Evolutionary conservation across 2,329 filamentous ascomycete species (phyloP).

Genomic region (Chaetomium strumarium): DNA sequence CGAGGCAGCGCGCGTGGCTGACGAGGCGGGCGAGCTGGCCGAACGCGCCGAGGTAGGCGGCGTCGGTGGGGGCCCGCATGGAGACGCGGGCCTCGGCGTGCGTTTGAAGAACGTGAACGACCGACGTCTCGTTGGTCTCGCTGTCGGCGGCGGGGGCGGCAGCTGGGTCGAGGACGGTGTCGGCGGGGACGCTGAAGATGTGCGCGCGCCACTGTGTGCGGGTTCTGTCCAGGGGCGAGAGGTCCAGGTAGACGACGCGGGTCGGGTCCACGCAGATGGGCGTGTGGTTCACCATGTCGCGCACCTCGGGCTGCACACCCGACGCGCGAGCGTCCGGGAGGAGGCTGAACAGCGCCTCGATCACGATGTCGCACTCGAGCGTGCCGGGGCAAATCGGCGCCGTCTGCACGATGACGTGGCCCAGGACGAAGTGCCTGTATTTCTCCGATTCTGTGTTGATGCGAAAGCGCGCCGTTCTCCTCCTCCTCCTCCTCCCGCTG

Average conservation of each 20-base stretch:
- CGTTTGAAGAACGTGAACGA: conserved; percentile 19
- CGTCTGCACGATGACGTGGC: conserved; percentile 36
- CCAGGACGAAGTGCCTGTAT: conserved; percentile 32
- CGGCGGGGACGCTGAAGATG: no score
- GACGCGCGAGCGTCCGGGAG: conserved; percentile 21
- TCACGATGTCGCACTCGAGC: conserved; percentile 31
- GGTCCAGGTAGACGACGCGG: conserved; percentile 27
- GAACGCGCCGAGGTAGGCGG: conserved; percentile 22
- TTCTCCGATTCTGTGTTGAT: conserved; percentile 34
- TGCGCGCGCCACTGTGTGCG: no score
- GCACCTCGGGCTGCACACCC: conserved; percentile 29
- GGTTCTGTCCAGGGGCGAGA: no score
- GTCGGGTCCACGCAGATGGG: conserved; percentile 31
- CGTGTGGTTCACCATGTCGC: conserved; percentile 28
- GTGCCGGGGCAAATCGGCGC: conserved; percentile 36
- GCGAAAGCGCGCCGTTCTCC: conserved; percentile 31
- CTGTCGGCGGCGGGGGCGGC: no score
- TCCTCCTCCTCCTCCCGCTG: neutral
- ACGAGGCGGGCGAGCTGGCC: conserved; percentile 31
- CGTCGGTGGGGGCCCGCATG: neutral
- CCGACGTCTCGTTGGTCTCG: neutral
- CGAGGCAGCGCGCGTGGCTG: conserved; percentile 27
- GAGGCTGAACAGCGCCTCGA: conserved; percentile 30
- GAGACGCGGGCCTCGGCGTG: neutral
- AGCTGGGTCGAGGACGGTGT: no score